Conservation (phyloP, 2,329 filamentous ascomycete genomes). For the Sporothrix inflata region DNA sequence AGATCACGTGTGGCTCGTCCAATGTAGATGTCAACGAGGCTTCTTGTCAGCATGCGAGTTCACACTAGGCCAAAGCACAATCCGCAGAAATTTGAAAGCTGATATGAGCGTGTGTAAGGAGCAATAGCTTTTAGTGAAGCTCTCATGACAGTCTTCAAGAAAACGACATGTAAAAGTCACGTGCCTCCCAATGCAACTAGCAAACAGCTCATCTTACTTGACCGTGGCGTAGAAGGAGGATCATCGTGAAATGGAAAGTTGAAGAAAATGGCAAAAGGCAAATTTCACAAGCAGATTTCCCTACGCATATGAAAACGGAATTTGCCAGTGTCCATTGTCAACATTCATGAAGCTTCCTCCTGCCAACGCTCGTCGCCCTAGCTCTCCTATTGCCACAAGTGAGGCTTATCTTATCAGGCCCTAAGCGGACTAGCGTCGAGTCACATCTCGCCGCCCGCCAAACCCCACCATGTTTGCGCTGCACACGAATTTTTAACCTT, state of each 20-base stretch:
- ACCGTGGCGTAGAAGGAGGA: background rate
- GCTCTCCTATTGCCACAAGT: background rate
- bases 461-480: constrained; percentile 33
- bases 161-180: background rate
- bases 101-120: too few species aligned
- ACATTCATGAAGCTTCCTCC: constrained; percentile 1
- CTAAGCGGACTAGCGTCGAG: constrained; percentile 30
- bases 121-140: too few species aligned
- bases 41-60: too few species aligned
- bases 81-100: too few species aligned
- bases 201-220: background rate
- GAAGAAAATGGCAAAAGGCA: background rate
- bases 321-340: constrained; percentile 13
- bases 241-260: background rate
- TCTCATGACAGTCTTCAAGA: too few species aligned
- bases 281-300: background rate
- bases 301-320: background rate
- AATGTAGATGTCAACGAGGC: too few species aligned
- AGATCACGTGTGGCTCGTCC: too few species aligned
- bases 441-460: constrained; percentile 26
- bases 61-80: too few species aligned
- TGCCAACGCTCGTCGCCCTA: background rate
- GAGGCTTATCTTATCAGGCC: constrained; percentile 33
- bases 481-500: constrained; percentile 36
- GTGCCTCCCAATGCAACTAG: background rate